Evolutionary conservation across 352 stramenopile species (phyloP).

Genomic region (Globisporangium takayamanum): DNA sequence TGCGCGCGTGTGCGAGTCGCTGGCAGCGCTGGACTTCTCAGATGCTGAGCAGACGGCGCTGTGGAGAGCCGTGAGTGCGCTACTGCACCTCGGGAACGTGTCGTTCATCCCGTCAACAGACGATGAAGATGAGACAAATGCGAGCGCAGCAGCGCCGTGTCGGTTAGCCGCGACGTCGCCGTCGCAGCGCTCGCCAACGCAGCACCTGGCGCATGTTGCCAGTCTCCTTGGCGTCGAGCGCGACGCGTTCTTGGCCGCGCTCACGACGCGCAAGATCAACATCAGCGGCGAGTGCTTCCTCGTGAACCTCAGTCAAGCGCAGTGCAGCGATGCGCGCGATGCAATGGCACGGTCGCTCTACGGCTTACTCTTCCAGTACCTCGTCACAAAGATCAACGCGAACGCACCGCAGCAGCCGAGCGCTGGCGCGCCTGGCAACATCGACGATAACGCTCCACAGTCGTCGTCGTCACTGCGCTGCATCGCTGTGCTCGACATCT

Average conservation of each 20-base stretch:
- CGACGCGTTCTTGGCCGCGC: constrained; percentile 36
- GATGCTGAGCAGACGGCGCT: constrained; percentile 49
- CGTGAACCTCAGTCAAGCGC: constrained; percentile 54
- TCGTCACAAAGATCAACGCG: constrained; percentile 76
- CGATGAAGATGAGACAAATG: constrained; percentile 44
- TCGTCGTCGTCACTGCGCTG: constrained; percentile 22
- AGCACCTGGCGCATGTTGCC: constrained; percentile 38
- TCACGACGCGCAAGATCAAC: constrained; percentile 65
- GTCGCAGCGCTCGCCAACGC: constrained; percentile 27
- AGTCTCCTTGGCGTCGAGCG: constrained; percentile 39
- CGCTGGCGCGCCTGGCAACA: neutral
- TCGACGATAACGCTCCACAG: constrained; percentile 5
- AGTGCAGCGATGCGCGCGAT: constrained; percentile 65
- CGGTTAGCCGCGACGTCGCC: constrained; percentile 22
- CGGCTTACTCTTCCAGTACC: constrained; percentile 74
- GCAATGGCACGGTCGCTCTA: constrained; percentile 76
- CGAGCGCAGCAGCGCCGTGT: constrained; percentile 27
- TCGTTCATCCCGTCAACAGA: constrained; percentile 53
- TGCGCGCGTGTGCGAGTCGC: constrained; percentile 50
- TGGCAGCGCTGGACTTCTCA: constrained; percentile 70
- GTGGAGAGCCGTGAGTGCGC: constrained; percentile 60
- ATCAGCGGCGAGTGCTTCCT: constrained; percentile 62
- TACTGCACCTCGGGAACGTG: constrained; percentile 84
- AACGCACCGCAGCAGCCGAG: constrained; percentile 11
- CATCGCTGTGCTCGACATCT: constrained; percentile 88